Evolutionary conservation across 768 basidiomycete genomes (phyloP), one percentile per base, ranked within the genome.

Genomic region (Tephrocybe rancida): DNA sequence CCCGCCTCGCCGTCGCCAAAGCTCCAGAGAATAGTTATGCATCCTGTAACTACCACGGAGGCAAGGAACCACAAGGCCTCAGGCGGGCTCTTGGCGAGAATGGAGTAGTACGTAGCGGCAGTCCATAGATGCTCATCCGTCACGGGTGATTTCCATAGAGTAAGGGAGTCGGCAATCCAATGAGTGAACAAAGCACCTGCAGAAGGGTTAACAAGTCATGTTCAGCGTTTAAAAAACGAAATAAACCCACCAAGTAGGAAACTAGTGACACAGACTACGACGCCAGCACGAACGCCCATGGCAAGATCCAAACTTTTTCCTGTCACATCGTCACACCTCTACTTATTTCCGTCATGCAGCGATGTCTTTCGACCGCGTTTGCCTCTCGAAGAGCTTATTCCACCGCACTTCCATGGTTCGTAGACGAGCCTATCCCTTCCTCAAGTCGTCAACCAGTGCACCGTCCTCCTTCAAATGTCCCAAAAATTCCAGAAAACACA

Each of bases 111-210:
- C 48, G 80, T 73, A 6, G 91, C 92, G 2, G 92, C 86, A 7
- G 84, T 87, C 87, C 89, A 91, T 11, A 94, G 78, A 59, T 88
- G 83, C 57, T 85, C 84, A 61, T 94, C 90, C n/a, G 88, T 92
- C 61, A 87, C 79, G 38, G 92, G 90, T 11, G 88, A 84, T 73
- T 90, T 92, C 92, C 92, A 94, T 35, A 94, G 78, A 29, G 92
- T 94, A 47, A 92, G 74, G 1, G 90, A 92, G 76, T 94, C 92
- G n/a, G 92, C 92, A 57, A 91, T 92, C 92, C 92, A 94, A 66
- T 94, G 88, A 30, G 90, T 92, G 67, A 92, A 92, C 4, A 94
- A 77, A 42, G 87, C 74, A 46, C 92, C 91, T 92, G 34, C 30
- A 30, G 22, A 42, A 42, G 38, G 24, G 19, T 42, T 49, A 24